Conservation (phyloP, 2,329 filamentous ascomycete genomes). For the Aspergillus neoniger region DNA sequence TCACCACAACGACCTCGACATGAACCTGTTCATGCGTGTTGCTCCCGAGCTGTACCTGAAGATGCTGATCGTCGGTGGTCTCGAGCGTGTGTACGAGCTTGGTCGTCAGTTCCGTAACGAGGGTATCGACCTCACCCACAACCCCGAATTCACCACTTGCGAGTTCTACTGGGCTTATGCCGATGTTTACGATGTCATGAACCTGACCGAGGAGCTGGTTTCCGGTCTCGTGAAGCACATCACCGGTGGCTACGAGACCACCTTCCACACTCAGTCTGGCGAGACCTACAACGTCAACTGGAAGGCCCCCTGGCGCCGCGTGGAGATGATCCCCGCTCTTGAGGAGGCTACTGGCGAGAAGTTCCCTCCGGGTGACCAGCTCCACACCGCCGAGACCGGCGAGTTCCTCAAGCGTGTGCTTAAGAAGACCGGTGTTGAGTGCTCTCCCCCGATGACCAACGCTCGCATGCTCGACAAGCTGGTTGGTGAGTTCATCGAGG, state of each 20-base stretch:
- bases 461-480: conserved; percentile 96
- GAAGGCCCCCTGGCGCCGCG: conserved; percentile 87
- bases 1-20: conserved; percentile 92
- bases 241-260: conserved; percentile 81
- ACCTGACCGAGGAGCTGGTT: conserved; percentile 89
- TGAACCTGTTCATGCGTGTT: conserved; percentile 92
- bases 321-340: conserved; percentile 94
- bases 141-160: conserved; percentile 95
- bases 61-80: conserved; percentile 89
- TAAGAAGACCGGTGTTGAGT: conserved; percentile 88
- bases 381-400: conserved; percentile 87
- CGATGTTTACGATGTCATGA: conserved; percentile 88
- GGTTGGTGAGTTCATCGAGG: conserved; percentile 91
- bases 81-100: conserved; percentile 94
- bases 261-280: conserved; percentile 81
- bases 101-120: conserved; percentile 96
- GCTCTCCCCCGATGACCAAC: conserved; percentile 86
- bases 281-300: conserved; percentile 92
- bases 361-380: conserved; percentile 84
- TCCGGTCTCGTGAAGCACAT: conserved; percentile 85
- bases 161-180: conserved; percentile 97
- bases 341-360: conserved; percentile 89
- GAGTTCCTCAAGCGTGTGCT: conserved; percentile 82
- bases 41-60: conserved; percentile 96
- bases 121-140: conserved; percentile 88